A percentile compares a stretch with the other conserved stretches of the same genome.
These are phyloP conservation scores for Fulvia fulva DNA, from an alignment of 2,329 filamentous ascomycete species.

Conservation along the genomic window DNA sequence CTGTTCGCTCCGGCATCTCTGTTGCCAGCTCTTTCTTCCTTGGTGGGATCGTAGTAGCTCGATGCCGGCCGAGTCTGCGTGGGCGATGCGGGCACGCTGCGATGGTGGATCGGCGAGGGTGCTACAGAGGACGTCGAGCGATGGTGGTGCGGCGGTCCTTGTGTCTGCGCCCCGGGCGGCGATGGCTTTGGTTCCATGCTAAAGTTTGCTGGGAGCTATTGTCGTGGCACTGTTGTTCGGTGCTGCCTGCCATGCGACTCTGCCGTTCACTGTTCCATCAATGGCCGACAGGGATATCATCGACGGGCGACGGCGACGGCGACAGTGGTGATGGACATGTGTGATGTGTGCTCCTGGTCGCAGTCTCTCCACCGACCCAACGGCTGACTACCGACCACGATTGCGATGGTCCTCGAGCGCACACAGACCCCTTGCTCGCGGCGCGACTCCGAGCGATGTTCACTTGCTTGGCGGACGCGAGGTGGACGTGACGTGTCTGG, in stretches of 20 bases:
- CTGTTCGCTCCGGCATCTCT: slow-evolving; percentile 27
- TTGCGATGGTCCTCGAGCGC: background rate
- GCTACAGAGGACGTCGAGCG: slow-evolving; percentile 11
- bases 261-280: background rate
- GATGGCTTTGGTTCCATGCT: slow-evolving; percentile 13
- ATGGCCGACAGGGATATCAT: background rate
- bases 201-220: background rate
- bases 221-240: background rate
- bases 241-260: background rate
- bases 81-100: slow-evolving; percentile 31
- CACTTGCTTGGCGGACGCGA: background rate
- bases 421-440: background rate
- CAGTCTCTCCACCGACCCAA: background rate
- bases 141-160: background rate
- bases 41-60: slow-evolving; percentile 49
- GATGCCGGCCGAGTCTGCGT: slow-evolving; percentile 35
- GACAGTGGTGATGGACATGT: background rate
- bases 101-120: slow-evolving; percentile 28
- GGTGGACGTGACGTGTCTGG: background rate
- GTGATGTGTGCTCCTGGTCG: background rate
- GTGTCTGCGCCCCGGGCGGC: background rate
- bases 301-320: slow-evolving; percentile 1
- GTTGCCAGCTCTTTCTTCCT: slow-evolving; percentile 43
- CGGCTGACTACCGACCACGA: background rate
- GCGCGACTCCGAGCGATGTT: background rate